phyloP scores from a whole-genome alignment of 164 flowering plant genomes.

The Pachysandra terminalis region DNA sequence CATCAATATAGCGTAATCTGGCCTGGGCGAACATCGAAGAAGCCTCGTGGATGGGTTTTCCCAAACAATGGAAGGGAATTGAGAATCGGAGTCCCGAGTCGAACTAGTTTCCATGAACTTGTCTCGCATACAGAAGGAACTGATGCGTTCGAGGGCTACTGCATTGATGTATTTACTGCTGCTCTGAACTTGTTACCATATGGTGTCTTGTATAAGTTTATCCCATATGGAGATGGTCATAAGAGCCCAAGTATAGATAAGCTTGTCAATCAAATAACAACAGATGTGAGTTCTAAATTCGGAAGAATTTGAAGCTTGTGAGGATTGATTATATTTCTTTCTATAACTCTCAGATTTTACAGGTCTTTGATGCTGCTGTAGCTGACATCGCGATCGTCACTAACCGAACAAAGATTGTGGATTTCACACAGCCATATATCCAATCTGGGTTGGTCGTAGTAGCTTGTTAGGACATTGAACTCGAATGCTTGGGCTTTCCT shows the following conservation, averaged over 20 bases:
- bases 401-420: conserved; percentile 18
- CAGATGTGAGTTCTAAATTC: background rate
- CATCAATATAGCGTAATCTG: background rate
- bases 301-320: background rate
- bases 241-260: conserved; percentile 1
- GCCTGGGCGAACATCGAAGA: conserved; percentile 7
- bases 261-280: conserved; percentile 1
- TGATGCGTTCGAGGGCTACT: background rate
- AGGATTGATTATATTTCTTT: background rate
- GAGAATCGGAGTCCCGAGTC: conserved; percentile 9
- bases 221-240: conserved; percentile 7
- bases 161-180: conserved; percentile 13
- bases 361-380: conserved; percentile 21
- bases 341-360: background rate
- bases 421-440: conserved; percentile 19
- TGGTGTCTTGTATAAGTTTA: conserved; percentile 6
- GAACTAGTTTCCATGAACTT: background rate
- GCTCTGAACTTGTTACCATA: conserved; percentile 10
- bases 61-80: conserved; percentile 3
- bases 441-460: conserved; percentile 17
- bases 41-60: conserved; percentile 8
- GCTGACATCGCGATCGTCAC: conserved; percentile 21
- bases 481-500: conserved; percentile 19
- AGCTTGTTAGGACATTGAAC: background rate
- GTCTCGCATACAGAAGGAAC: conserved; percentile 1